Percentiles rank a stretch among this genome's conserved stretches.
phyloP scores from a whole-genome alignment of 306 rosid genomes.

The Citrullus colocynthis region DNA sequence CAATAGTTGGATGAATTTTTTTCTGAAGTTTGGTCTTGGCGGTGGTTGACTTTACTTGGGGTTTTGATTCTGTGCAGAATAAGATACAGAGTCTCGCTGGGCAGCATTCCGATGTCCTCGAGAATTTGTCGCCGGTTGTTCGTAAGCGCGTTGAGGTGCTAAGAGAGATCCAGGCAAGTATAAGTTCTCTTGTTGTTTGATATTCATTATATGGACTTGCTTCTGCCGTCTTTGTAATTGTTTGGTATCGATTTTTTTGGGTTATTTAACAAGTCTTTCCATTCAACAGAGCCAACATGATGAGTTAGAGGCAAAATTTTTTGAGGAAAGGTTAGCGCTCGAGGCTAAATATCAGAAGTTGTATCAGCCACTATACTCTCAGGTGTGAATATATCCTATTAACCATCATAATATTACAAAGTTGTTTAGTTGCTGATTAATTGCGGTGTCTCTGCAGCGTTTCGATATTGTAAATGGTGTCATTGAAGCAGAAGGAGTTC shows the following conservation, averaged over 20 bases:
- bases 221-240: not conserved
- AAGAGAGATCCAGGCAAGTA: constrained; percentile 67
- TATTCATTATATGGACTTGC: not conserved
- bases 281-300: constrained; percentile 59
- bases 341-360: constrained; percentile 84
- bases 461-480: constrained; percentile 67
- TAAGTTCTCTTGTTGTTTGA: not conserved
- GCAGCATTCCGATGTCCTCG: constrained; percentile 61
- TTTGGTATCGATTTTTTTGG: not conserved
- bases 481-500: constrained; percentile 49
- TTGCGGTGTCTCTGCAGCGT: constrained; percentile 30
- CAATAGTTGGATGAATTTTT: not conserved
- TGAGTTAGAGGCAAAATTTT: constrained; percentile 66
- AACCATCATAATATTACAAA: not conserved
- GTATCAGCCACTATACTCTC: constrained; percentile 59
- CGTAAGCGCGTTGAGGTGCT: constrained; percentile 83
- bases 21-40: not conserved
- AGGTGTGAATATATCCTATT: constrained; percentile 26
- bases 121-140: constrained; percentile 43
- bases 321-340: constrained; percentile 85
- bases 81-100: constrained; percentile 82
- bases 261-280: not conserved
- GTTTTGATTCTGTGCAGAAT: constrained; percentile 25
- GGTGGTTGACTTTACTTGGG: not conserved
- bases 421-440: not conserved